These are phyloP conservation scores for Karstenula rhodostoma DNA, from an alignment of 2,329 filamentous ascomycete species.

Conservation along the genomic window DNA sequence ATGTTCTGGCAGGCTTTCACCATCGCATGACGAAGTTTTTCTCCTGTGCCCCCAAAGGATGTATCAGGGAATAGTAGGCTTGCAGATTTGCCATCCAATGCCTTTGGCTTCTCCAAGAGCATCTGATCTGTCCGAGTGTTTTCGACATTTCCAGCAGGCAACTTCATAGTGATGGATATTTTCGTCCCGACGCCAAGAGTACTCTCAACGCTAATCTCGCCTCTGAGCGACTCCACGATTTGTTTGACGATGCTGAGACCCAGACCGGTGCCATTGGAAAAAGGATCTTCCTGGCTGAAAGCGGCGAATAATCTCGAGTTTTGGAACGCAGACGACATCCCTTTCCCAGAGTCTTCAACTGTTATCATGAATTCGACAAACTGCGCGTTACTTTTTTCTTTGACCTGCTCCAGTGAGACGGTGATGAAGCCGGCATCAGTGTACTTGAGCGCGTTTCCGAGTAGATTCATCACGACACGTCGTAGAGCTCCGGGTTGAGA, in stretches of 20 bases:
- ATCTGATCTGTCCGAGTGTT: slow-evolving; percentile 19
- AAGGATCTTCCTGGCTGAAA: slow-evolving; percentile 47
- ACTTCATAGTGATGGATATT: slow-evolving; percentile 32
- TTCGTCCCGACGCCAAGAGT: slow-evolving; percentile 37
- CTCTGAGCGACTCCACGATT: slow-evolving; percentile 43
- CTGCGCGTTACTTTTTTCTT: slow-evolving; percentile 18
- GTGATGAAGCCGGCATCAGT: slow-evolving; percentile 43
- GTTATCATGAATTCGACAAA: slow-evolving; percentile 43
- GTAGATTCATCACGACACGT: slow-evolving; percentile 46
- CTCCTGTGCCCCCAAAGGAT: slow-evolving; percentile 31
- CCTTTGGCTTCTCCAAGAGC: slow-evolving; percentile 24
- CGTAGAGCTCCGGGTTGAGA: slow-evolving; percentile 43
- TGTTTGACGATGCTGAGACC: slow-evolving; percentile 48
- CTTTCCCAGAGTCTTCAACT: slow-evolving; percentile 46
- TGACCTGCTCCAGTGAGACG: slow-evolving; percentile 31
- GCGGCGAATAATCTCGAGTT: slow-evolving; percentile 41
- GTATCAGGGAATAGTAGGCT: slow-evolving; percentile 34
- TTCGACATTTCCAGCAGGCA: slow-evolving; percentile 24
- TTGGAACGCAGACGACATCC: slow-evolving; percentile 47
- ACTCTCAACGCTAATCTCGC: slow-evolving; percentile 43
- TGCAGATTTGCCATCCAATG: slow-evolving; percentile 29
- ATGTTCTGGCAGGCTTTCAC: slow-evolving; percentile 34
- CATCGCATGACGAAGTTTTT: slow-evolving; percentile 37
- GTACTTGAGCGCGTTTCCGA: slow-evolving; percentile 48
- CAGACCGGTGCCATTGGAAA: slow-evolving; percentile 43